Base-by-base conservation (phyloP, 2,329 filamentous ascomycete species). In the Phaeosphaeria sp. region DNA sequence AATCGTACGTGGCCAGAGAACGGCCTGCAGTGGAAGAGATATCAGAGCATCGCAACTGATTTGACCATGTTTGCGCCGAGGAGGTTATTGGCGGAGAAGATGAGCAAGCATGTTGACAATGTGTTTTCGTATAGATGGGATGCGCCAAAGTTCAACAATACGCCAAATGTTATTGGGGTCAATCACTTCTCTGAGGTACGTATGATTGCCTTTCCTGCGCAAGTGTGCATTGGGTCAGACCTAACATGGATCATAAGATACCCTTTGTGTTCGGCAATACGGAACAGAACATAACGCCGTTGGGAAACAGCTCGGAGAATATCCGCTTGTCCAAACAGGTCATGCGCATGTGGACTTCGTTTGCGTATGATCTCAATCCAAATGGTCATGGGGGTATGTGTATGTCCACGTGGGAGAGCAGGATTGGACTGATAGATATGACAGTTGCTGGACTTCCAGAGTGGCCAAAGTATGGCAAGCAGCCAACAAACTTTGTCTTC, bases 61-160 rank as follows among this genome's bases (percentile, higher is more conserved):
- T 21, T 73, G 36, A 66, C 65, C 0, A 73, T 72, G 68, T 72
- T 60, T 55, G 71, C 67, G n/a, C 71, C 71, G 3, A 45, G 68
- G 22, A 64, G 69, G 40, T 36, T 68, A 33, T 30, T 72, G 6
- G 71, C 69, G 0, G 55, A 68, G 51, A 58, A 50, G 13, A 71
- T 73, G 67, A 71, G 66, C 24, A 43, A 57, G 17, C 60, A 63
- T 33, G 64, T 64, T 0, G 56, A 65, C 20, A 30, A 53, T 1
- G 71, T 74, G 3, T 74, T 67, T 18, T 68, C 65, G 13, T 74
- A 74, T 52, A 59, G 71, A 21, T 73, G 71, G 71, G 71, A 73
- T 50, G 71, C 71, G 43, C 71, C 71, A 1, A 71, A 67, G 46
- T 71, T 72, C 47, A 73, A 73, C 33, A 70, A 63, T 15, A 73